phyloP scores from a whole-genome alignment of 2,329 filamentous ascomycete species.

The Aaosphaeria pasadenensis region DNA sequence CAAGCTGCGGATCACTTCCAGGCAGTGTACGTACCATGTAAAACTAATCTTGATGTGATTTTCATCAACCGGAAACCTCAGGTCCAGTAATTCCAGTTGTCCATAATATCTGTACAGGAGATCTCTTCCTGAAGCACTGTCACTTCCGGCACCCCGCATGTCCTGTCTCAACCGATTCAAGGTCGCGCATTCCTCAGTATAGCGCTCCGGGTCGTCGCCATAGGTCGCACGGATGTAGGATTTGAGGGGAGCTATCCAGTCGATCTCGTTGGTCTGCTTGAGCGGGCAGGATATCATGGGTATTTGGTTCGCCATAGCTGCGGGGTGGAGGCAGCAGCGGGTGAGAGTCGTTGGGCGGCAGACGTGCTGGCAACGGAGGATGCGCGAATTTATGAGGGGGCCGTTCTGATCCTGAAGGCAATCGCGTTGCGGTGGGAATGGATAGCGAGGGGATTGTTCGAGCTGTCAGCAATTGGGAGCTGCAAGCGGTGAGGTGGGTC shows the following conservation, averaged over 20 bases:
- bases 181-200: conserved; percentile 90
- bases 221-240: conserved; percentile 90
- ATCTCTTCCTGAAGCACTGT: conserved; percentile 90
- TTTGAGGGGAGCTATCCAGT: conserved; percentile 93
- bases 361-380: no score
- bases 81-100: conserved; percentile 88
- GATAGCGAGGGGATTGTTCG: not conserved
- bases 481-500: not conserved
- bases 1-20: no score
- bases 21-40: conserved; percentile 68
- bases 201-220: conserved; percentile 93
- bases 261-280: conserved; percentile 94
- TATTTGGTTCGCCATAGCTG: conserved; percentile 51
- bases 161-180: conserved; percentile 95
- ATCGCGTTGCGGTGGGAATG: not conserved
- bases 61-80: conserved; percentile 95
- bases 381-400: no score
- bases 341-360: not conserved
- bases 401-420: no score
- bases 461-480: conserved; percentile 6
- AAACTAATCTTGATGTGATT: conserved; percentile 99
- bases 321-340: conserved; percentile 1
- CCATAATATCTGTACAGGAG: conserved; percentile 96
- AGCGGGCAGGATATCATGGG: conserved; percentile 95
- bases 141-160: conserved; percentile 95